Evolutionary conservation across 345 rosid genomes (phyloP), one percentile per base, ranked within the genome.

Genomic region (Syzygium grande): DNA sequence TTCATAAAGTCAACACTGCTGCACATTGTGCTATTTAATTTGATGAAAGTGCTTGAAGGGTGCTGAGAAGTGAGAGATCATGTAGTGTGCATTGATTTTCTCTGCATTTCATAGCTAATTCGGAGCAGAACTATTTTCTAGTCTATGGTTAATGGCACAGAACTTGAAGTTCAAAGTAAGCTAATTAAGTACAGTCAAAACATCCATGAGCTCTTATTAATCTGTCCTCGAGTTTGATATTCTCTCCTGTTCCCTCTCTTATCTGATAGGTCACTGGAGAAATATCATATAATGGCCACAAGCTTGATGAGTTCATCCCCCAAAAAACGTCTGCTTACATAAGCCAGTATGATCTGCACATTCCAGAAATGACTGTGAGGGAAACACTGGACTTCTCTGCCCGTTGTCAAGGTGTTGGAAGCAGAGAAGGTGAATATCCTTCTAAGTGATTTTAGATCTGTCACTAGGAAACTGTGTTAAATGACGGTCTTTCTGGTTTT

Each of bases 191-290:
- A 34, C 25, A 19, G 46, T 34, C 25, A 73, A 34, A 73, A 19
- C 12, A 34, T 73, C 46, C 2, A 6, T 9, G 41, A 68, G 46
- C 46, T 68, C 80, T 73, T 34, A 34, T 73, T 73, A 9, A 9
- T 34, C 13, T 51, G 49, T 84, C 86, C 17, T 27, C 13, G 52
- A 55, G 41, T 86, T 41, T 65, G 6, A 49, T 29, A 16, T 86
- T 58, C 52, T 29, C 17, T 53, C 34, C 10, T 78, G 52, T 51
- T 23, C 85, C 85, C 88, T 87, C 80, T 54, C 30, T 86, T 63
- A 84, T 86, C 78, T 86, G 52, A 89, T 43, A 95, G 95, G 49
- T 88, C 55, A 89, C 86, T 7, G 95, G 96, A 88, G 89, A 89
- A 78, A 30, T 89, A 22, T 84, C 73, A 34, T 89, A 87, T 83